A percentile compares a stretch with the other conserved stretches of the same genome.
Evolutionary conservation across 345 rosid genomes (phyloP).

Genomic region (sweet orange (Citrus sinensis)): DVS_A1.0 CM039169.1:6055501-6056000

Average conservation of each 20-base stretch:
- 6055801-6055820: constrained; percentile 57
- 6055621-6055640: constrained; percentile 71
- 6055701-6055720: not conserved
- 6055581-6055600: constrained; percentile 78
- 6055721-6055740: not conserved
- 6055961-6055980: not conserved
- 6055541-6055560: constrained; percentile 66
- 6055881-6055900: constrained; percentile 80
- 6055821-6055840: constrained; percentile 49
- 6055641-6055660: constrained; percentile 46
- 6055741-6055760: not conserved
- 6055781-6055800: constrained; percentile 3
- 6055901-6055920: constrained; percentile 80
- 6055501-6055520: constrained; percentile 49
- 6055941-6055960: constrained; percentile 18
- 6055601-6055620: constrained; percentile 85
- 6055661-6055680: constrained; percentile 10
- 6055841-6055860: constrained; percentile 54
- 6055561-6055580: constrained; percentile 60
- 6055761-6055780: not conserved
- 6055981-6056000: not conserved
- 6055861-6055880: constrained; percentile 69
- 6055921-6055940: constrained; percentile 26
- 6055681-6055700: not conserved
- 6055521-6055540: constrained; percentile 53